phyloP scores from a whole-genome alignment of 768 basidiomycete genomes.

The Leucosporidium yakuticum region DNA sequence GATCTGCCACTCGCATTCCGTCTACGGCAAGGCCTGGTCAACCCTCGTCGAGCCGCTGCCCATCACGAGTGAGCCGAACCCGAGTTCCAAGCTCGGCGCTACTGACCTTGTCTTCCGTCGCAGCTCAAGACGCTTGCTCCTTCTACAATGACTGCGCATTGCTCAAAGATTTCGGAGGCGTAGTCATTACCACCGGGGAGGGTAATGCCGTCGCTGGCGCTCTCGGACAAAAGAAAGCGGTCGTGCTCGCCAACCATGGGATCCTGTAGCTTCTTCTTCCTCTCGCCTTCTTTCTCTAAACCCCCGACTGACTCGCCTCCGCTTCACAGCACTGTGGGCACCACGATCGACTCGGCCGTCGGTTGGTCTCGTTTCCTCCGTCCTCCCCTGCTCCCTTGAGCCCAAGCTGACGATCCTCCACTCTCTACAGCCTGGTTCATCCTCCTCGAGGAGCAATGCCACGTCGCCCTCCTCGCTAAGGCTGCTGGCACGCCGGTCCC shows the following conservation, averaged over 20 bases:
- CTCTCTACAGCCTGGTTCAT: constrained; percentile 11
- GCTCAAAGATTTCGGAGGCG: constrained; percentile 51
- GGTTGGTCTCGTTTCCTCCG: neutral
- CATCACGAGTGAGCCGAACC: too few relatives aligned
- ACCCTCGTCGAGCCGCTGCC: constrained; percentile 44
- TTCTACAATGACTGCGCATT: constrained; percentile 50
- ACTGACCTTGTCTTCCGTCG: constrained; percentile 36
- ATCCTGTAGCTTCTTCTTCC: constrained; percentile 32
- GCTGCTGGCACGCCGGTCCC: constrained; percentile 42
- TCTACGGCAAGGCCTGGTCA: constrained; percentile 52
- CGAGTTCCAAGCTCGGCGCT: neutral
- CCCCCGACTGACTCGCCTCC: neutral
- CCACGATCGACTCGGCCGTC: constrained; percentile 22
- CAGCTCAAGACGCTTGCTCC: constrained; percentile 46
- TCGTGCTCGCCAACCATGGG: constrained; percentile 41
- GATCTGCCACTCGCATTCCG: constrained; percentile 25
- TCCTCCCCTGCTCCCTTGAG: too few relatives aligned
- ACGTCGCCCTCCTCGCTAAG: constrained; percentile 50
- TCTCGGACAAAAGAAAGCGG: constrained; percentile 36
- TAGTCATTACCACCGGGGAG: constrained; percentile 51
- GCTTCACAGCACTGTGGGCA: constrained; percentile 16
- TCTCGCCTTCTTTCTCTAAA: neutral
- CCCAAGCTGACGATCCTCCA: neutral
- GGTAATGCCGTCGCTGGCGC: constrained; percentile 48
- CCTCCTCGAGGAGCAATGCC: constrained; percentile 48